These are phyloP conservation scores for Ceratocystis harringtonii DNA, from an alignment of 2,329 filamentous ascomycete species.

Conservation along the genomic window DNA sequence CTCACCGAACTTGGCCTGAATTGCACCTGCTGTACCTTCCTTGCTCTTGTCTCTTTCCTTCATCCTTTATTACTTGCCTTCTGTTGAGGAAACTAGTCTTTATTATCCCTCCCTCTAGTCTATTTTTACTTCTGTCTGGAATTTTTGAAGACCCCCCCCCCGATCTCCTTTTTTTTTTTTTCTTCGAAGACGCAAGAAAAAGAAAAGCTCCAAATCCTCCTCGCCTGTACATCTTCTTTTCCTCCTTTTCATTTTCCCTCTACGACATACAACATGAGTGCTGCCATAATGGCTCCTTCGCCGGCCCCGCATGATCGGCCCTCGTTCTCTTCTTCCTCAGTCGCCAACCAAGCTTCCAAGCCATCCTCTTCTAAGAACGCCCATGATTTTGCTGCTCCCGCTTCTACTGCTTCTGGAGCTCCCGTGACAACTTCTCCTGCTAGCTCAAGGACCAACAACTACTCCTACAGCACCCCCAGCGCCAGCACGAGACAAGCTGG, in stretches of 20 bases:
- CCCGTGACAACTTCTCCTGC: conserved; percentile 30
- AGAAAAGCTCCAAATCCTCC: not conserved
- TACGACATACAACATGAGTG: conserved; percentile 40
- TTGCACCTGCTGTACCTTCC: not conserved
- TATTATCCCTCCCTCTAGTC: not conserved
- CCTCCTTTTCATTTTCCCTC: not conserved
- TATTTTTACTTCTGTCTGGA: conserved; percentile 1
- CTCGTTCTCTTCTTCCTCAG: conserved; percentile 30
- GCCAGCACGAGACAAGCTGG: not conserved
- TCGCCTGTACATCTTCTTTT: conserved; percentile 1
- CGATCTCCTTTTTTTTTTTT: conserved; percentile 3
- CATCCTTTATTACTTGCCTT: conserved; percentile 12
- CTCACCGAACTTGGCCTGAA: not conserved
- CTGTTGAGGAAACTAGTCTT: not conserved
- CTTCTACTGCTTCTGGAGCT: conserved; percentile 19
- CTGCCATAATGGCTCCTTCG: conserved; percentile 54
- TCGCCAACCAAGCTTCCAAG: conserved; percentile 1
- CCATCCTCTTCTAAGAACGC: conserved; percentile 26
- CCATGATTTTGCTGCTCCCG: conserved; percentile 22
- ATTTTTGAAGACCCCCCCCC: not conserved
- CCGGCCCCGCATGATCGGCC: conserved; percentile 51
- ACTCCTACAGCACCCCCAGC: conserved; percentile 20
- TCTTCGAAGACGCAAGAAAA: not conserved
- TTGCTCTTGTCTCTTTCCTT: conserved; percentile 14
- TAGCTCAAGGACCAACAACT: conserved; percentile 36